Conservation (phyloP, 2,329 filamentous ascomycete species). For the Parastagonospora nodorum region DNA sequence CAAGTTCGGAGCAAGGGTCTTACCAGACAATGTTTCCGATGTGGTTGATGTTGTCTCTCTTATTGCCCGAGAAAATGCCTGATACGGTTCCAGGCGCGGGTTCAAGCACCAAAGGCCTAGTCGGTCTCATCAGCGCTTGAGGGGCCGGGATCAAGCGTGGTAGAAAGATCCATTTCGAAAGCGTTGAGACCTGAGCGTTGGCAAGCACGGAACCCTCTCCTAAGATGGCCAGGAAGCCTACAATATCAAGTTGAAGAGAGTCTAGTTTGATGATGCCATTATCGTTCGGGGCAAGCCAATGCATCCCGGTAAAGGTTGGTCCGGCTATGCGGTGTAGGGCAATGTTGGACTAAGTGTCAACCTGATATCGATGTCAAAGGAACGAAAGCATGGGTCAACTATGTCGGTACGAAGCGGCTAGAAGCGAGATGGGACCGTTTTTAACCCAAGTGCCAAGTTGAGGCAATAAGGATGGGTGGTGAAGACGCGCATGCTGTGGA, state of each 20-base stretch:
- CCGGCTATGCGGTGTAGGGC: not conserved
- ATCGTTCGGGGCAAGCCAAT: constrained; percentile 42
- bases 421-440: constrained; percentile 16
- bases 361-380: constrained; percentile 11
- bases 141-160: constrained; percentile 58
- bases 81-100: constrained; percentile 49
- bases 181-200: constrained; percentile 56
- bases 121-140: constrained; percentile 55
- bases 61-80: constrained; percentile 55
- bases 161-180: constrained; percentile 56
- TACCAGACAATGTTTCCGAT: constrained; percentile 55
- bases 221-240: constrained; percentile 60
- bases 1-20: constrained; percentile 6
- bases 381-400: constrained; percentile 26
- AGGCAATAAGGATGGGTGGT: constrained; percentile 19
- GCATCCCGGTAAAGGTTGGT: constrained; percentile 24
- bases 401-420: constrained; percentile 10
- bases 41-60: constrained; percentile 53
- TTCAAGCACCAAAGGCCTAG: constrained; percentile 50
- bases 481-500: constrained; percentile 18
- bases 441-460: constrained; percentile 18
- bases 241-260: constrained; percentile 59
- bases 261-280: constrained; percentile 30
- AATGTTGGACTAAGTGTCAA: not conserved
- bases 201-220: constrained; percentile 57